A percentile compares a stretch with the other conserved stretches of the same genome.
phyloP scores from a whole-genome alignment of 768 basidiomycete genomes.

The Naganishia vaughanmartiniae region DNA sequence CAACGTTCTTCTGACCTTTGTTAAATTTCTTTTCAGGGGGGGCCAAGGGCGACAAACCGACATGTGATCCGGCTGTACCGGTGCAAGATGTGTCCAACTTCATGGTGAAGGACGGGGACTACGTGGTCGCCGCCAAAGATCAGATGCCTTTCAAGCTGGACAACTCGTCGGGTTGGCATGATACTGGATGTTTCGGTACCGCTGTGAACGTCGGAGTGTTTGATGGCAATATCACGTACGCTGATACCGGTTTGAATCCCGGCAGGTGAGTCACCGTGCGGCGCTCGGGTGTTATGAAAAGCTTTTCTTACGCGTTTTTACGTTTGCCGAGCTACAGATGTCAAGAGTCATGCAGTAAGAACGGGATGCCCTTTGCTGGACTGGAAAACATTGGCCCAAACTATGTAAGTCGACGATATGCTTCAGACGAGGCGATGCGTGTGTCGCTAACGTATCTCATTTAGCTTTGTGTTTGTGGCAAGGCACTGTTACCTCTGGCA shows the following conservation, averaged over 20 bases:
- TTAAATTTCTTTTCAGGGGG: constrained; percentile 32
- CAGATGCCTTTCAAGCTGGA: constrained; percentile 34
- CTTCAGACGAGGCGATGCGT: too few relatives aligned
- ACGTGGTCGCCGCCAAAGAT: constrained; percentile 32
- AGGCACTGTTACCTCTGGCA: constrained; percentile 6
- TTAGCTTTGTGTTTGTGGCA: constrained; percentile 7
- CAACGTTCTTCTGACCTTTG: neutral
- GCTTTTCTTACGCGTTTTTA: neutral
- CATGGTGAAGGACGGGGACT: constrained; percentile 38
- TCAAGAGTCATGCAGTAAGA: constrained; percentile 16
- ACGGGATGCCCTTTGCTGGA: constrained; percentile 13
- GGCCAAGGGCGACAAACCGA: constrained; percentile 38
- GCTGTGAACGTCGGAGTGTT: neutral
- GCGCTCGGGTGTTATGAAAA: neutral
- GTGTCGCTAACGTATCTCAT: too few relatives aligned
- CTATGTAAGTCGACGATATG: neutral
- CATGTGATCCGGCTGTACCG: constrained; percentile 37
- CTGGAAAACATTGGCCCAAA: neutral
- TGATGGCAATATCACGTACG: constrained; percentile 30
- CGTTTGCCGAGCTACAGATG: constrained; percentile 4
- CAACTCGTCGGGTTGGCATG: constrained; percentile 42
- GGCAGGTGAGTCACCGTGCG: constrained; percentile 32
- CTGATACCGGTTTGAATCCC: constrained; percentile 33
- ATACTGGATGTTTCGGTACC: constrained; percentile 36
- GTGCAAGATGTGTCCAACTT: constrained; percentile 35